Percentiles rank a stretch among this genome's conserved stretches.
Evolutionary conservation across 108 stramenopile genomes (phyloP).

Genomic region (Pinguiococcus pyrenoidosus): DNA sequence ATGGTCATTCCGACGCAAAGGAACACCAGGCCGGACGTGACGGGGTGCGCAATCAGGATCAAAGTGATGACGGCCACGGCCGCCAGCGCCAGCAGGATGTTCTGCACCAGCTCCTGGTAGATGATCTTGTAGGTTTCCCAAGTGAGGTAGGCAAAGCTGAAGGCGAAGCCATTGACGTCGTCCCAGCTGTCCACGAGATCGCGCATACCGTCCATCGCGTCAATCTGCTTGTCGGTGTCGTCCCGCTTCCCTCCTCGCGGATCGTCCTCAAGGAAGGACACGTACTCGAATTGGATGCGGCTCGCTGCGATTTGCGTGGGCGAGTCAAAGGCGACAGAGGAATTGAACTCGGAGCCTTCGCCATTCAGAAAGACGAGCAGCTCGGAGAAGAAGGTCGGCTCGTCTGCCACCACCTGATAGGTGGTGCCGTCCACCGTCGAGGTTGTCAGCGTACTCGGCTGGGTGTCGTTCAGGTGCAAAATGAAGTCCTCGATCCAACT

Average conservation of each 20-base stretch:
- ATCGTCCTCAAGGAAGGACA: conserved; percentile 6
- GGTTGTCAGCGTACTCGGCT: too few species aligned
- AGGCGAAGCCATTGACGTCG: conserved; percentile 19
- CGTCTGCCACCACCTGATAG: conserved; percentile 9
- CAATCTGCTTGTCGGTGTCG: conserved; percentile 11
- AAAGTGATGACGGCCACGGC: conserved; percentile 26
- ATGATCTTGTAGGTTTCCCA: conserved; percentile 34
- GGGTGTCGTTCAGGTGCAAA: too few species aligned
- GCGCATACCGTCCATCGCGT: conserved; percentile 19
- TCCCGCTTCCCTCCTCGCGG: too few species aligned
- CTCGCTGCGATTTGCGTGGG: conserved; percentile 3
- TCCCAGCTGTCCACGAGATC: background rate
- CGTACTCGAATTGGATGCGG: conserved; percentile 14
- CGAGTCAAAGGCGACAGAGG: background rate
- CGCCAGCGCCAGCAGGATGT: conserved; percentile 48
- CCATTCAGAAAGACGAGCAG: conserved; percentile 7
- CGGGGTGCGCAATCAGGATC: conserved; percentile 23
- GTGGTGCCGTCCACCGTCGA: too few species aligned
- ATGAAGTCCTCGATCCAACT: too few species aligned
- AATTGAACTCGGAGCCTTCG: conserved; percentile 5
- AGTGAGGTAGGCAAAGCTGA: conserved; percentile 15
- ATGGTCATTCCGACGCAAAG: conserved; percentile 27
- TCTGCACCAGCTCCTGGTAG: conserved; percentile 44
- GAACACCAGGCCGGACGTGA: conserved; percentile 20
- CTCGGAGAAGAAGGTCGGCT: conserved; percentile 19